These are phyloP conservation scores for Pythium oligandrum DNA, from an alignment of 352 stramenopile genomes.

Conservation along the genomic window DNA sequence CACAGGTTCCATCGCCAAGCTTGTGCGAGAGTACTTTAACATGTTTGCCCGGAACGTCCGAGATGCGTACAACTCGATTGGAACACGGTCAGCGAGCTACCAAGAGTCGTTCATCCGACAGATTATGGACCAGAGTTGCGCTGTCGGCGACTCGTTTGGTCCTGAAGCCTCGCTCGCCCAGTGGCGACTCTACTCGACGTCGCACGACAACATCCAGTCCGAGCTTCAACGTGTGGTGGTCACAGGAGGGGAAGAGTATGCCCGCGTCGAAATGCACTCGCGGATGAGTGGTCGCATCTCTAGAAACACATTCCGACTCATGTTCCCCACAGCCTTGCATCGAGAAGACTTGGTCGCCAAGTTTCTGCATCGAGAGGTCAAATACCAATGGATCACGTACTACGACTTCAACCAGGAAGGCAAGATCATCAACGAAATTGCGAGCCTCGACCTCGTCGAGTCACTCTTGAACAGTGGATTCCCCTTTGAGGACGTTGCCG, in stretches of 20 bases:
- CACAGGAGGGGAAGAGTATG: conserved; percentile 11
- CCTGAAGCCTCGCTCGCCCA: conserved; percentile 16
- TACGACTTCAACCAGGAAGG: conserved; percentile 17
- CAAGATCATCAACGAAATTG: conserved; percentile 16
- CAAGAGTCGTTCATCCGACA: conserved; percentile 11
- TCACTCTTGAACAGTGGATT: conserved; percentile 11
- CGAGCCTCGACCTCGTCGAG: conserved; percentile 14
- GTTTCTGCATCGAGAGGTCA: conserved; percentile 13
- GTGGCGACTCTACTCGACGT: conserved; percentile 14
- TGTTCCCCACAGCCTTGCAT: conserved; percentile 13
- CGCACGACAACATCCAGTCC: conserved; percentile 11
- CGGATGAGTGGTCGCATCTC: conserved; percentile 17
- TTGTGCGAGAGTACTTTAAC: not conserved
- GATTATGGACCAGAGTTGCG: conserved; percentile 9
- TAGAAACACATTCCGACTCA: conserved; percentile 13
- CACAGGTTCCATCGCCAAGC: not conserved
- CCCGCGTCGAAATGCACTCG: conserved; percentile 14
- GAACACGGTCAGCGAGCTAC: not conserved
- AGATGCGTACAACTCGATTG: not conserved
- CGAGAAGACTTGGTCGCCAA: conserved; percentile 11
- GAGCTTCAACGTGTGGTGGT: conserved; percentile 7
- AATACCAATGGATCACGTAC: conserved; percentile 12
- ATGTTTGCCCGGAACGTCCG: not conserved
- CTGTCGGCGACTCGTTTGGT: conserved; percentile 10
- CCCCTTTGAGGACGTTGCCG: conserved; percentile 7